Evolutionary conservation across 2,329 filamentous ascomycete genomes (phyloP), one percentile per base, ranked within the genome.

Genomic region (Talaromyces verruculosus): DNA sequence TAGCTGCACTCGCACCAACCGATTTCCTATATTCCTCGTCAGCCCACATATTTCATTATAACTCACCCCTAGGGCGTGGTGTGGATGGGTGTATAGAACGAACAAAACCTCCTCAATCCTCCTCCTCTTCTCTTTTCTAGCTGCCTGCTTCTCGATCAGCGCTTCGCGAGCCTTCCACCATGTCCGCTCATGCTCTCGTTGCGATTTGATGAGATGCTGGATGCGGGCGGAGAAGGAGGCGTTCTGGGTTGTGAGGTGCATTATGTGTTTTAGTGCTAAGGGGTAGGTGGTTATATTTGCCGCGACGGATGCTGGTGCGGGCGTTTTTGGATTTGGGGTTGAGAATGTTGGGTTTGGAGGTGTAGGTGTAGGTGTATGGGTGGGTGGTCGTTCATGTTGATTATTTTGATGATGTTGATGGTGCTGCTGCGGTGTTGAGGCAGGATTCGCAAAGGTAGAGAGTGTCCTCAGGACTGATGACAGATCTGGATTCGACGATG

Each of bases 131-230:
- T 84, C 83, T 3, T 77, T 79, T 65, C 86, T 78, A 1, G 79
- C 76, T n/a, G 72, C 75, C 65, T 87, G 85, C 66, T 83, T 84
- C 37, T 80, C 75, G 5, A 86, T 71, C 28, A 88, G 73, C 6
- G 80, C 83, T 65, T 84, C 74, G 2, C 86, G 81, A 1, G 82
- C 83, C 30, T 79, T 74, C 78, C 83, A 87, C 84, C 88, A 91
- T 69, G 86, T 83, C 69, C 82, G 82, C 69, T 90, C 87, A 70
- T 90, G 84, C 47, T 83, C 81, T 70, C 87, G 84, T 73, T 91
- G 88, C 49, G 86, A 83, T 64, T 82, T 82, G 67, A 90, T 89
- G 75, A 91, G 81, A 77, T 87, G 74, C 22, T 80, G 79, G 68
- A 86, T 81, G 11, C 80, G 79, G 17, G 76, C 74, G 49, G 83